Evolutionary conservation across 1,139 yeast species (phyloP).

Genomic region (Candida mesenterica): DNA sequence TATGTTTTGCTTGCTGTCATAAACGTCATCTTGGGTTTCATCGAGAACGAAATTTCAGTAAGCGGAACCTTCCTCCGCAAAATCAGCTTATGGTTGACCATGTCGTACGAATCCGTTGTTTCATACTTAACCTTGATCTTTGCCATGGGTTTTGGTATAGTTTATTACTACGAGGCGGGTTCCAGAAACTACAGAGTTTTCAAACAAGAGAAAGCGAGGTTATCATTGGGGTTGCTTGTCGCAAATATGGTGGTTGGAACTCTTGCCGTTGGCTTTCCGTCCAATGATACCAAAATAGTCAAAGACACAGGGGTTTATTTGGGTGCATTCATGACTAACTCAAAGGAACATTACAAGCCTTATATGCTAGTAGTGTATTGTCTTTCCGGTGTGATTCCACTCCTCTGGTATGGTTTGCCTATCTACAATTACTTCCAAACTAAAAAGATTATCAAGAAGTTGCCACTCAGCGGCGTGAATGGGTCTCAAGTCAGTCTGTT

Average conservation of each 20-base stretch:
- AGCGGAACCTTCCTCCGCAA: slow-evolving; percentile 4
- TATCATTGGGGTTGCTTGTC: not conserved
- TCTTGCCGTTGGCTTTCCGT: not conserved
- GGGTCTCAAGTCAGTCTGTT: not conserved
- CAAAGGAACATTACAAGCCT: not conserved
- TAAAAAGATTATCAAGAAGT: not conserved
- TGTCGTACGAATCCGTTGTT: slow-evolving; percentile 10
- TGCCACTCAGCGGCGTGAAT: not conserved
- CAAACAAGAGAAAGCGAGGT: not conserved
- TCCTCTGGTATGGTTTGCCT: not conserved
- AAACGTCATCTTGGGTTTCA: slow-evolving; percentile 13
- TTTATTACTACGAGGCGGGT: slow-evolving; percentile 28
- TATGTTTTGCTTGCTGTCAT: slow-evolving; percentile 13
- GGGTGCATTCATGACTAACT: too few relatives aligned
- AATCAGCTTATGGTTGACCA: slow-evolving; percentile 5
- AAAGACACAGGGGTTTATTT: not conserved
- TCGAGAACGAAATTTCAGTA: slow-evolving; percentile 7
- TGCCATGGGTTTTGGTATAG: slow-evolving; percentile 42
- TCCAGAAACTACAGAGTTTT: slow-evolving; percentile 27
- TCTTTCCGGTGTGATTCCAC: not conserved
- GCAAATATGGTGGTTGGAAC: not conserved
- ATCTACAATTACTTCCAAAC: not conserved
- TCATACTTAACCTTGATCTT: slow-evolving; percentile 24
- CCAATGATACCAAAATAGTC: not conserved
- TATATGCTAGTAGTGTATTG: not conserved